Conservation (phyloP, 192 early-diverging fungal genomes). For the Spizellomyces sp. region DNA sequence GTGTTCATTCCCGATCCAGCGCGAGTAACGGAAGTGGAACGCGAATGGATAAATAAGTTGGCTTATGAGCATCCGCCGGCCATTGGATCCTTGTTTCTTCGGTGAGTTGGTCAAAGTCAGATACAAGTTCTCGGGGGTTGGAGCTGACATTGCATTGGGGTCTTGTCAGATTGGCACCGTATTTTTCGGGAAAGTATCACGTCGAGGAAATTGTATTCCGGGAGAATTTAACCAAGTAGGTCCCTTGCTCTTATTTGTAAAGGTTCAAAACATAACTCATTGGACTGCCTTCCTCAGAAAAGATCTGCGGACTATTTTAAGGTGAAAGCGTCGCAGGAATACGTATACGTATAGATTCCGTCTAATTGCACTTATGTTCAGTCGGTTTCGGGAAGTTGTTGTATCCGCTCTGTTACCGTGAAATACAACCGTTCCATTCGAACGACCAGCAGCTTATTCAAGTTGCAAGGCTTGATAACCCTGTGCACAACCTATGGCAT, state of each 20-base stretch:
- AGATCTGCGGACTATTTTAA: slow-evolving; percentile 40
- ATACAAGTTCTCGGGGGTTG: too few species aligned
- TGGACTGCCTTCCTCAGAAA: slow-evolving; percentile 17
- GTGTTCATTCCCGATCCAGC: slow-evolving; percentile 48
- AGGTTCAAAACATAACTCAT: neutral
- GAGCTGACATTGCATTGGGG: neutral
- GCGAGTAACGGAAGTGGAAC: slow-evolving; percentile 48
- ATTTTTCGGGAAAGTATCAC: slow-evolving; percentile 76
- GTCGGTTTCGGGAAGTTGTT: slow-evolving; percentile 40
- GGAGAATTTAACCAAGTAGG: slow-evolving; percentile 53
- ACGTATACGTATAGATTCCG: neutral
- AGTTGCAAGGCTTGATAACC: too few species aligned
- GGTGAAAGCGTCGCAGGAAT: slow-evolving; percentile 8
- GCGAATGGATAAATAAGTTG: slow-evolving; percentile 53
- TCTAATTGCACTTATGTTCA: slow-evolving; percentile 1
- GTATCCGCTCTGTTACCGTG: slow-evolving; percentile 28
- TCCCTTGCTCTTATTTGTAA: neutral
- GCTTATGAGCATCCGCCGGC: slow-evolving; percentile 58
- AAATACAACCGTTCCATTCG: too few species aligned
- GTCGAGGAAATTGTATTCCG: slow-evolving; percentile 79
- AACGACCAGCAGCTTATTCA: too few species aligned
- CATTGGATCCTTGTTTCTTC: slow-evolving; percentile 56
- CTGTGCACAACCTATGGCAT: too few species aligned
- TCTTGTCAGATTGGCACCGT: slow-evolving; percentile 62
- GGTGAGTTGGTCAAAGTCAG: slow-evolving; percentile 30